Conservation (phyloP, 2,329 filamentous ascomycete genomes). For the Aulographum hederae region DNA sequence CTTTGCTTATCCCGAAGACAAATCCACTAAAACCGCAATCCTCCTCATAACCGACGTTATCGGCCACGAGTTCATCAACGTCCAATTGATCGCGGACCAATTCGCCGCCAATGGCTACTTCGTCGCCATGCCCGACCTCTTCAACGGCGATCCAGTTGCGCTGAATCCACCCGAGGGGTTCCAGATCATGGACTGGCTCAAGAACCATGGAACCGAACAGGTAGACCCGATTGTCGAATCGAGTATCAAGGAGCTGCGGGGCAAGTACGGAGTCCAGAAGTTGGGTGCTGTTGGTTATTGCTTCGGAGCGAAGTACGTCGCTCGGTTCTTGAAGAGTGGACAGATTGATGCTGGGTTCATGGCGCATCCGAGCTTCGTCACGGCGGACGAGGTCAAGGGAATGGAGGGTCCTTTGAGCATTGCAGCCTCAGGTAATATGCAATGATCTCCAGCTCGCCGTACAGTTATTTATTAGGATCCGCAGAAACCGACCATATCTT, state of each 20-base stretch:
- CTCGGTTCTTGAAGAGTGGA: constrained; percentile 39
- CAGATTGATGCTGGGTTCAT: constrained; percentile 53
- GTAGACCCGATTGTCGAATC: constrained; percentile 35
- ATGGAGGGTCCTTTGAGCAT: constrained; percentile 41
- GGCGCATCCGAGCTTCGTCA: constrained; percentile 63
- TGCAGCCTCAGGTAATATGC: constrained; percentile 36
- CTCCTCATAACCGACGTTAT: constrained; percentile 40
- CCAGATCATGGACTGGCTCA: constrained; percentile 32
- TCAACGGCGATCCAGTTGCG: constrained; percentile 44
- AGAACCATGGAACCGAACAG: constrained; percentile 18
- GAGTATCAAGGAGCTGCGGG: constrained; percentile 27
- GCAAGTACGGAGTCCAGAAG: constrained; percentile 27
- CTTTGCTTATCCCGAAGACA: constrained; percentile 32
- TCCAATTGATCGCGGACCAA: constrained; percentile 49
- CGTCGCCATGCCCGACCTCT: constrained; percentile 50
- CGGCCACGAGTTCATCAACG: constrained; percentile 34
- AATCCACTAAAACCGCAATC: constrained; percentile 22
- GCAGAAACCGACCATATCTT: constrained; percentile 42
- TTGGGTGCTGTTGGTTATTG: constrained; percentile 31
- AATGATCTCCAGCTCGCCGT: too few relatives aligned
- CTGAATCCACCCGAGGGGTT: constrained; percentile 33
- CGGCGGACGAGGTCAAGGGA: constrained; percentile 37
- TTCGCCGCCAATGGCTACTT: constrained; percentile 57
- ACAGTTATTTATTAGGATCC: too few relatives aligned
- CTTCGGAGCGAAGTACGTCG: constrained; percentile 35